These are phyloP conservation scores for Clavulina sp. DNA, from an alignment of 768 basidiomycete genomes.

Conservation along the genomic window DNA sequence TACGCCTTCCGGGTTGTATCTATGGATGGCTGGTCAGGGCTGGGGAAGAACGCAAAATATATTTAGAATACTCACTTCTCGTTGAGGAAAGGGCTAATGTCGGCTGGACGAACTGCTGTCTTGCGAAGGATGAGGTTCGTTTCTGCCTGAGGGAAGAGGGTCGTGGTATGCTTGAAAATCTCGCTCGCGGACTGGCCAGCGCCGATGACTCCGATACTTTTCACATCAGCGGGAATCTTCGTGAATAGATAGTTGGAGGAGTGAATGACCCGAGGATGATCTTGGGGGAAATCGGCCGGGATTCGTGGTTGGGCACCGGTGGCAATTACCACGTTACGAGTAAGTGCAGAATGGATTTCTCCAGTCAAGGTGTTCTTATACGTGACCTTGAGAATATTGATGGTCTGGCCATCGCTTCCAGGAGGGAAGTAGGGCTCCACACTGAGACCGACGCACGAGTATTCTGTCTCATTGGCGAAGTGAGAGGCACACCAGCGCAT, in stretches of 20 bases:
- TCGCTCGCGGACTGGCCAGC: background rate
- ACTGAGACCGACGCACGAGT: background rate
- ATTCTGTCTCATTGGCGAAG: background rate
- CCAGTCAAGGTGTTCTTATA: background rate
- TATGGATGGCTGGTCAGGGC: too few species aligned
- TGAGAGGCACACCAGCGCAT: background rate
- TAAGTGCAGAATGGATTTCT: background rate
- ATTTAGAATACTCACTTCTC: too few species aligned
- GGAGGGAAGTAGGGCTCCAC: background rate
- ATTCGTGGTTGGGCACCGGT: background rate
- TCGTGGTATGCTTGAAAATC: slow-evolving; percentile 13
- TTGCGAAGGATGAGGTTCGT: slow-evolving; percentile 35
- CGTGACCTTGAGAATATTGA: background rate
- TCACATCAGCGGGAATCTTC: background rate
- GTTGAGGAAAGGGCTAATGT: slow-evolving; percentile 36
- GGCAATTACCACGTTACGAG: background rate
- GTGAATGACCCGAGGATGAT: background rate
- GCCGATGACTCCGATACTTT: background rate
- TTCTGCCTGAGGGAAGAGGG: slow-evolving; percentile 6
- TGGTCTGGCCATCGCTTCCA: background rate
- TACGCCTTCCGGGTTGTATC: too few species aligned
- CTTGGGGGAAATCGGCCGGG: background rate
- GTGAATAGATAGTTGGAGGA: background rate
- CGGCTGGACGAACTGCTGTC: slow-evolving; percentile 33
- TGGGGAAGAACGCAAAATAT: too few species aligned